Conservation (phyloP, 257 asterid genomes). For the Gentiana macrophylla region DNA sequence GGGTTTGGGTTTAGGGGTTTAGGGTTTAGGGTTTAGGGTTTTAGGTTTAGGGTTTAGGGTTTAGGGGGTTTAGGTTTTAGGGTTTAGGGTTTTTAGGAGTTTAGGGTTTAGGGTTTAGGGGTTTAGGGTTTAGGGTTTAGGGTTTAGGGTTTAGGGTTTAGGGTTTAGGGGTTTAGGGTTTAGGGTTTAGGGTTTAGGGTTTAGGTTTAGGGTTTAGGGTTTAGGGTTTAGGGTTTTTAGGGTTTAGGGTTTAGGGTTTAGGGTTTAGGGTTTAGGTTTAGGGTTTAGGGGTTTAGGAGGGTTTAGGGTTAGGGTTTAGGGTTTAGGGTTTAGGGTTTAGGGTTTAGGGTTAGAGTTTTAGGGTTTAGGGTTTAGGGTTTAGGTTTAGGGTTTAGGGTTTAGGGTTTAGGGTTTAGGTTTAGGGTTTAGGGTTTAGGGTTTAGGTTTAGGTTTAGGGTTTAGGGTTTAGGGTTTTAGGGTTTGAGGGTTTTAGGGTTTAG, state of each 20-base stretch:
- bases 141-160: background rate
- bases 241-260: background rate
- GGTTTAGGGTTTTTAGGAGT: no score
- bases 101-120: slow-evolving; percentile 10
- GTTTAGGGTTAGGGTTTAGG: slow-evolving; percentile 12
- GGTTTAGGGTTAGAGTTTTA: slow-evolving; percentile 9
- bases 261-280: slow-evolving; percentile 3
- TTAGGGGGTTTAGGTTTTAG: no score
- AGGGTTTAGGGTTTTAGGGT: no score
- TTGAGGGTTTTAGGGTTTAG: no score
- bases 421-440: slow-evolving; percentile 6
- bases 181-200: slow-evolving; percentile 7
- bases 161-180: no score
- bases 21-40: no score
- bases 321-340: slow-evolving; percentile 10
- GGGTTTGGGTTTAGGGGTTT: no score
- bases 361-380: no score
- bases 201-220: slow-evolving; percentile 4
- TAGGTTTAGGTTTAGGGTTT: slow-evolving; percentile 6
- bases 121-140: background rate
- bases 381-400: slow-evolving; percentile 9
- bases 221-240: slow-evolving; percentile 5
- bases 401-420: slow-evolving; percentile 6
- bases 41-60: no score
- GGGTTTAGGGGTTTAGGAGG: no score